Evolutionary conservation across 495 filamentous ascomycete genomes (phyloP), one percentile per base, ranked within the genome.

Genomic region (Penicillium robsamsonii): DNA sequence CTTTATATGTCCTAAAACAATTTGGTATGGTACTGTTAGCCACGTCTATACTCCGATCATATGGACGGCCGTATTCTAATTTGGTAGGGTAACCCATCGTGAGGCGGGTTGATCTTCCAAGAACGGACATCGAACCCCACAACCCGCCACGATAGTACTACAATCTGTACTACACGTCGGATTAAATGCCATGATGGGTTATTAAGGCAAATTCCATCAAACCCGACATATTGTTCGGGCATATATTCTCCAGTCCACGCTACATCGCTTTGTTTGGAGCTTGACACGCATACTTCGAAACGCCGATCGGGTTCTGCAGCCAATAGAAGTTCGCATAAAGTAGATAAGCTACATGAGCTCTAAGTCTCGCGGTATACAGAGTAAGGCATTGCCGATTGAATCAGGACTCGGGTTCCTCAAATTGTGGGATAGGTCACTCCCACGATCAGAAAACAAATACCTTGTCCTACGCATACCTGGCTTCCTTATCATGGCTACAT

Each of bases 1-100:
- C 37, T 50, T 56, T 56, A 50, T 56, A 56, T 24, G 13, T 9
- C 12, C n/a, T 9, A 6, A 9, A 9, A 13, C 3, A 4, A 17
- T 18, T 17, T 43, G 27, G 35, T 24, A 43, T n/a, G 9, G 1
- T 2, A 13, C 25, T 24, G 33, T 5, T 20, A 55, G 6, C 7
- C 30, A 55, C 6, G 5, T n/a, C 25, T 50, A 27, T 41, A 56
- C 8, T 50, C 46, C 54, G 54, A 56, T 56, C 54, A 56, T 24
- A 33, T 56, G 54, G 27, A 31, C 46, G 37, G 17, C 18, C n/a
- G 13, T 5, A n/a, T 43, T 30, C 38, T 4, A 50, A 44, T 50
- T 25, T 50, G 54, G 54, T 18, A 50, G 44, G 30, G 17, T 6
- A 56, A 56, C 25, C 54, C 54, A n/a, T 38, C 37, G 12, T 5